These are phyloP conservation scores for Hibiscus syriacus DNA, from an alignment of 345 rosid species.

Conservation along the genomic window DNA sequence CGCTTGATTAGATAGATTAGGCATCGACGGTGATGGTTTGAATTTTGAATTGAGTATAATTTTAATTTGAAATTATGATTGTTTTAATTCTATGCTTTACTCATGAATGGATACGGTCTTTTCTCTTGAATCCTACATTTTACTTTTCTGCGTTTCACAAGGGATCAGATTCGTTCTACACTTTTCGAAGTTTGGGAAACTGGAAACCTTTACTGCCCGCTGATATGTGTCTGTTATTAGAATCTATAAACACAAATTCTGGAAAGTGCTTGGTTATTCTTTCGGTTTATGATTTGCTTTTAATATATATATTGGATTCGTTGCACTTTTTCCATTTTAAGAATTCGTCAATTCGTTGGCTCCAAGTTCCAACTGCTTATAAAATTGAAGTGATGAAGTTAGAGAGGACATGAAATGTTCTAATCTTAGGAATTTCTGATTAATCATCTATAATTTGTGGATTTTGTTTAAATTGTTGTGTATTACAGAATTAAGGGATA, in stretches of 20 bases:
- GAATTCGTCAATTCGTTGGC: background rate
- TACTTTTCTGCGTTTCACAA: background rate
- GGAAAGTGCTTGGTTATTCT: background rate
- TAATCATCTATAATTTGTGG: background rate
- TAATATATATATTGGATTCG: too few relatives aligned
- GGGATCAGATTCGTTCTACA: background rate
- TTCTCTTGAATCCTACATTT: background rate
- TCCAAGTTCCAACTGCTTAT: background rate
- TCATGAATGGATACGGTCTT: background rate
- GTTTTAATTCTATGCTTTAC: background rate
- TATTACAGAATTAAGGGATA: background rate
- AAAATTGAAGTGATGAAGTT: background rate
- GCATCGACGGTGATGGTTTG: background rate
- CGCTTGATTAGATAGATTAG: background rate
- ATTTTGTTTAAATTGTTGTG: background rate
- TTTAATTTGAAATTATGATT: background rate
- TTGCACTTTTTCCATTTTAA: background rate
- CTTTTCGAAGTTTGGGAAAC: background rate
- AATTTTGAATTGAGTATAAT: too few relatives aligned
- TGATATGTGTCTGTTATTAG: too few relatives aligned
- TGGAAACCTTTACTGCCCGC: background rate
- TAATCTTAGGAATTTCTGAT: background rate
- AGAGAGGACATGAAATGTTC: too few relatives aligned
- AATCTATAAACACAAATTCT: too few relatives aligned
- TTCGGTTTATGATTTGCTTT: background rate